These are phyloP conservation scores for Solanum sejunctum DNA, from an alignment of 257 asterid genomes.

Conservation along the genomic window DNA sequence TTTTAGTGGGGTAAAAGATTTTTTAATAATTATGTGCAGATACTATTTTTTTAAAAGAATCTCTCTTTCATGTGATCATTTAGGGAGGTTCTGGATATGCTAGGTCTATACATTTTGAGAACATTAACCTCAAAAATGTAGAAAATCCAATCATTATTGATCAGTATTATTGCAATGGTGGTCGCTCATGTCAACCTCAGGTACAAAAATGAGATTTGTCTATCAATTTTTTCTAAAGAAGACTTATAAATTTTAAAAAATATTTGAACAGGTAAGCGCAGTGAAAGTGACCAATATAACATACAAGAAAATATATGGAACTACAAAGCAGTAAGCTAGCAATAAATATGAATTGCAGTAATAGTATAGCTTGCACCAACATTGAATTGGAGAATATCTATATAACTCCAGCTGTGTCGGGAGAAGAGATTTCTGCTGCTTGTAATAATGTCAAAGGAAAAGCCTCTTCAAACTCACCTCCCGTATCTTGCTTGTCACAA, in stretches of 20 bases:
- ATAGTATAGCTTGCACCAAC: constrained; percentile 1
- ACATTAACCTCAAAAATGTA: constrained; percentile 1
- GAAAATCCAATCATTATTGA: constrained; percentile 10
- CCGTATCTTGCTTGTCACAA: constrained; percentile 1
- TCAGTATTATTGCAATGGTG: constrained; percentile 7
- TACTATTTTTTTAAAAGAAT: neutral
- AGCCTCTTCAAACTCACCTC: neutral
- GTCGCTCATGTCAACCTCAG: neutral
- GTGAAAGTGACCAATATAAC: constrained; percentile 7
- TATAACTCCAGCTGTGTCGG: neutral
- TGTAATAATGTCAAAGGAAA: neutral
- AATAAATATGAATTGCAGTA: constrained; percentile 3
- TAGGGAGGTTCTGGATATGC: constrained; percentile 16
- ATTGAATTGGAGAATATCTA: neutral
- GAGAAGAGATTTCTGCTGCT: neutral
- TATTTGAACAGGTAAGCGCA: neutral
- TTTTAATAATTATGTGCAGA: neutral
- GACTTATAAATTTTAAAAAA: neutral
- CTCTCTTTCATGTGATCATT: neutral
- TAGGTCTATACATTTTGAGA: neutral
- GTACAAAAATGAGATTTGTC: neutral
- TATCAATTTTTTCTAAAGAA: neutral
- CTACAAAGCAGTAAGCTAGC: neutral
- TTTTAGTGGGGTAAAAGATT: neutral
- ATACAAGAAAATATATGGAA: neutral